A percentile compares a stretch with the other conserved stretches of the same genome.
phyloP scores from a whole-genome alignment of 352 stramenopile species.

The Globisporangium cystogenes region DNA sequence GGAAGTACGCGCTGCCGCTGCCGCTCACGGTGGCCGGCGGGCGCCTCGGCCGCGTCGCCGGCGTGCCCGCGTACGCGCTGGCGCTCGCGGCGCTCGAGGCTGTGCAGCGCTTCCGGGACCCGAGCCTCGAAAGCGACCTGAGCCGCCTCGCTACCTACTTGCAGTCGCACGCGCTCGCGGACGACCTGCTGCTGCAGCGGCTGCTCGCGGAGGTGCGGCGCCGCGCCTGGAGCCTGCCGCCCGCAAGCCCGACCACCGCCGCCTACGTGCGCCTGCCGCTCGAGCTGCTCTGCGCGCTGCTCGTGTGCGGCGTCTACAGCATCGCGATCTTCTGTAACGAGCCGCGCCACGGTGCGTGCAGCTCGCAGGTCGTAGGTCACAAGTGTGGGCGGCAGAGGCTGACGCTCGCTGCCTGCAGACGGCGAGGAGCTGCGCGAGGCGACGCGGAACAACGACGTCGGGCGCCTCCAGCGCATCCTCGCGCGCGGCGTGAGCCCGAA shows the following conservation, averaged over 20 bases:
- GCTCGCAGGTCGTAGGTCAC: no score
- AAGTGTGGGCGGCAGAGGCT: no score
- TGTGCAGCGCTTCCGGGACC: slow-evolving; percentile 37
- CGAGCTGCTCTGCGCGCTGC: slow-evolving; percentile 41
- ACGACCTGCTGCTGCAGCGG: slow-evolving; percentile 23
- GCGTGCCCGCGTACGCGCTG: slow-evolving; percentile 63
- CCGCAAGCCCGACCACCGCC: slow-evolving; percentile 16
- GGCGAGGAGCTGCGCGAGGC: slow-evolving; percentile 73
- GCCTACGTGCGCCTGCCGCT: slow-evolving; percentile 31
- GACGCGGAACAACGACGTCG: slow-evolving; percentile 65
- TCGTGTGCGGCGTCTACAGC: slow-evolving; percentile 46
- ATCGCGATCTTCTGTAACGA: slow-evolving; percentile 65
- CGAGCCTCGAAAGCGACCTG: slow-evolving; percentile 36
- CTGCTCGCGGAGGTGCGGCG: slow-evolving; percentile 26
- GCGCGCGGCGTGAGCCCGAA: slow-evolving; percentile 51
- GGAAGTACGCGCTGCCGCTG: slow-evolving; percentile 61
- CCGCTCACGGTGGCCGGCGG: slow-evolving; percentile 44
- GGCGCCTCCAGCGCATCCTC: slow-evolving; percentile 50
- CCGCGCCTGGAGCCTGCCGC: slow-evolving; percentile 23
- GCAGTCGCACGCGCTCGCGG: slow-evolving; percentile 16
- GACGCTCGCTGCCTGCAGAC: slow-evolving; percentile 45
- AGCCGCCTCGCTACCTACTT: slow-evolving; percentile 33
- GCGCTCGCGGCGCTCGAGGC: slow-evolving; percentile 45
- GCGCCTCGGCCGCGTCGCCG: slow-evolving; percentile 45
- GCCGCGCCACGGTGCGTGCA: slow-evolving; percentile 59